Evolutionary conservation across 768 basidiomycete species (phyloP).

Genomic region (Leccinum ochraceum): DNA sequence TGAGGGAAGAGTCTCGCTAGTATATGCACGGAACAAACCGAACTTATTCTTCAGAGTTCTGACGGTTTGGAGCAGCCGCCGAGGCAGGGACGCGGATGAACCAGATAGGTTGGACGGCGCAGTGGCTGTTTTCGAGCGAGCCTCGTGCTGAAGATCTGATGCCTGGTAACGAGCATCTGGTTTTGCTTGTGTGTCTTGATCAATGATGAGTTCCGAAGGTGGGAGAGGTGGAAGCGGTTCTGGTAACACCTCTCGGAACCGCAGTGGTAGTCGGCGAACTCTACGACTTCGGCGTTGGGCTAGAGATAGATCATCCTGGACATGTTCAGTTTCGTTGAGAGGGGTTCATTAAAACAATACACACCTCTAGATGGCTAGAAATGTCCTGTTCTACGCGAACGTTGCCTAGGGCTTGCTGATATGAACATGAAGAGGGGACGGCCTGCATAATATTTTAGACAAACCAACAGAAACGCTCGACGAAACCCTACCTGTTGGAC

Average conservation of each 20-base stretch:
- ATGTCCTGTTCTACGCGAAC: background rate
- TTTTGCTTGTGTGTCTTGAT: background rate
- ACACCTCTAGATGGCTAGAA: background rate
- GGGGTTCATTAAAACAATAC: background rate
- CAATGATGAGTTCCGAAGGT: background rate
- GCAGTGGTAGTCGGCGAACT: background rate
- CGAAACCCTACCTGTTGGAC: background rate
- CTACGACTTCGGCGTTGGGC: background rate
- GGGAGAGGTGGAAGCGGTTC: background rate
- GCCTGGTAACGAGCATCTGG: background rate
- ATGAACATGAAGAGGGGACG: background rate
- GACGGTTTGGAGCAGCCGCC: too few species aligned
- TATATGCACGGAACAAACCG: too few species aligned
- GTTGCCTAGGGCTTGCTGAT: background rate
- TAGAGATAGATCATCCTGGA: background rate
- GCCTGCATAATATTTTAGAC: background rate
- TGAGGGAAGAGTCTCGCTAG: too few species aligned
- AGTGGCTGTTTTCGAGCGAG: too few species aligned
- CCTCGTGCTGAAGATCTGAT: too few species aligned
- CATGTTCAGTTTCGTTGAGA: background rate
- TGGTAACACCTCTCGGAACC: background rate
- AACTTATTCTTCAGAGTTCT: too few species aligned
- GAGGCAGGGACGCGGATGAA: too few species aligned
- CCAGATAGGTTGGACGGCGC: too few species aligned
- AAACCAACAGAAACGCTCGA: background rate